These are phyloP conservation scores for Candida anglica DNA, from an alignment of 805 yeast species.

Conservation along the genomic window DNA sequence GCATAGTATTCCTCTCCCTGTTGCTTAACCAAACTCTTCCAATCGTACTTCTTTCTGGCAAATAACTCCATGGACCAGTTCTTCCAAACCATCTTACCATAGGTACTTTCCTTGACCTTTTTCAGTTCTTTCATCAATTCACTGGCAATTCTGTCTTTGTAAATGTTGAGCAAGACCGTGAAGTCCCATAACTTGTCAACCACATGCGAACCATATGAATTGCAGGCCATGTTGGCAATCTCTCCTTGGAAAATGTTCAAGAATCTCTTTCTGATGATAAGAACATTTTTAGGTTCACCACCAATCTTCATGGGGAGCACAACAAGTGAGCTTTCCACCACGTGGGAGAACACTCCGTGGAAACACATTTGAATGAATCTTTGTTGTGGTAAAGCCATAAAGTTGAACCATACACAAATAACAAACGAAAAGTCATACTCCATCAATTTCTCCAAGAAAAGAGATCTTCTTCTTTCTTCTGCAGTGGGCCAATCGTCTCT, in stretches of 20 bases:
- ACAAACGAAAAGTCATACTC: constrained; percentile 62
- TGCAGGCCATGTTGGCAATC: constrained; percentile 63
- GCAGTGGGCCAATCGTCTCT: constrained; percentile 91
- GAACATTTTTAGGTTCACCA: constrained; percentile 38
- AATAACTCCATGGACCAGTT: constrained; percentile 90
- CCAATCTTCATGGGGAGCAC: constrained; percentile 43
- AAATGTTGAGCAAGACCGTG: constrained; percentile 71
- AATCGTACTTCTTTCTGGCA: constrained; percentile 68
- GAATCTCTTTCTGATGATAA: constrained; percentile 60
- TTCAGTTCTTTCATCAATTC: constrained; percentile 57
- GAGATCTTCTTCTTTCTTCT: constrained; percentile 76
- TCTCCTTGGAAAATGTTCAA: constrained; percentile 59
- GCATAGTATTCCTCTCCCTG: constrained; percentile 33
- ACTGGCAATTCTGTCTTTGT: constrained; percentile 80
- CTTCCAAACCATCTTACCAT: constrained; percentile 92
- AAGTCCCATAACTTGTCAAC: constrained; percentile 82
- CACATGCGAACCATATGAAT: constrained; percentile 88
- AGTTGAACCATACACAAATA: constrained; percentile 53
- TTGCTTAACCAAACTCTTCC: constrained; percentile 64
- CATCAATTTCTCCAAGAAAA: constrained; percentile 70
- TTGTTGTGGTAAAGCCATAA: constrained; percentile 58
- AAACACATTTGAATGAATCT: constrained; percentile 68
- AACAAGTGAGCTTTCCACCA: constrained; percentile 59
- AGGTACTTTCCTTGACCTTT: constrained; percentile 75
- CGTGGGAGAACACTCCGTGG: constrained; percentile 90